Conservation (phyloP, 2,329 filamentous ascomycete species). For the Xylariaceae sp. region DNA sequence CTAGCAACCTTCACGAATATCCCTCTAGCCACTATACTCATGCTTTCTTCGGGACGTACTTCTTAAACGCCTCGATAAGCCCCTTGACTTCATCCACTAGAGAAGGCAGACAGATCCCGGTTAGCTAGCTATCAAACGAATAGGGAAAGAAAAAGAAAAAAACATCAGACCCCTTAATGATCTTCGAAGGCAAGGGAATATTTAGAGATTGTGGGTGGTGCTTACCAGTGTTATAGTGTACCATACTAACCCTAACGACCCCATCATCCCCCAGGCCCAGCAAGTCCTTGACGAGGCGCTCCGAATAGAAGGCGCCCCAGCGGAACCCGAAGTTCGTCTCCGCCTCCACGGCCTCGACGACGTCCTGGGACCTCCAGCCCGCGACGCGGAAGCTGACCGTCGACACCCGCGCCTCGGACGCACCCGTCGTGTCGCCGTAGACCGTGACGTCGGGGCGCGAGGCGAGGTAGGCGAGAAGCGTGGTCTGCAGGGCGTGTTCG, state of each 20-base stretch:
- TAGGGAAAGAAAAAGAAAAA: background rate
- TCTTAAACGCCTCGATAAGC: conserved; percentile 59
- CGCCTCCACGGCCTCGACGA: conserved; percentile 68
- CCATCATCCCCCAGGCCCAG: conserved; percentile 65
- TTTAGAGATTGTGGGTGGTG: too few species aligned
- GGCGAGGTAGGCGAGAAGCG: conserved; percentile 65
- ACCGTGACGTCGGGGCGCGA: conserved; percentile 60
- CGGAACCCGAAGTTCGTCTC: conserved; percentile 65
- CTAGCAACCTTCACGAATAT: background rate
- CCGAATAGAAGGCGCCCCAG: conserved; percentile 73
- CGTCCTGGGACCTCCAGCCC: conserved; percentile 58
- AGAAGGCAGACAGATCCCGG: background rate
- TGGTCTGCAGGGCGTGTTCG: conserved; percentile 64
- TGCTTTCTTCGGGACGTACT: conserved; percentile 46
- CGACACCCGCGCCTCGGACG: conserved; percentile 59
- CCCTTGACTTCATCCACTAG: conserved; percentile 61
- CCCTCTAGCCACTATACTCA: background rate
- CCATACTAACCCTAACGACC: conserved; percentile 71
- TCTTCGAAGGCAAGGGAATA: background rate
- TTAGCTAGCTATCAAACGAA: background rate
- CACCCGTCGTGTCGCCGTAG: conserved; percentile 59
- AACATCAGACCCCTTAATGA: too few species aligned
- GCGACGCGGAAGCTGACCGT: conserved; percentile 71
- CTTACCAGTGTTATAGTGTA: conserved; percentile 74
- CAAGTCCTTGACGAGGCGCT: conserved; percentile 65